phyloP scores from a whole-genome alignment of 352 stramenopile genomes.

The Phytopythium montanum region DNA sequence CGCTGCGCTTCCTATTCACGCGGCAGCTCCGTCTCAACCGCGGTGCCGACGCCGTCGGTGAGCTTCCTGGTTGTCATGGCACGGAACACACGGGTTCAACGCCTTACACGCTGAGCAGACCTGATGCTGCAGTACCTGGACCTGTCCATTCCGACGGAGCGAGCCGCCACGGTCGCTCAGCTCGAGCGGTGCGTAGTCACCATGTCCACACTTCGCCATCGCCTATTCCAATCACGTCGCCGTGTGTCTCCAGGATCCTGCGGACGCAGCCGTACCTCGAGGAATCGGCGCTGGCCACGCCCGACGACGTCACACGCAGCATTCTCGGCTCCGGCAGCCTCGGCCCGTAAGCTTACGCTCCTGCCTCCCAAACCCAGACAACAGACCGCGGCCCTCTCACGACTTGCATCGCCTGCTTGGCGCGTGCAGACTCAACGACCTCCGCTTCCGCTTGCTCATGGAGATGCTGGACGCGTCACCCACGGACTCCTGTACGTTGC shows the following conservation, averaged over 20 bases:
- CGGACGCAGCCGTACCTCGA: conserved; percentile 45
- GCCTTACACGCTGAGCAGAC: conserved; percentile 10
- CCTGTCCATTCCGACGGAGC: conserved; percentile 21
- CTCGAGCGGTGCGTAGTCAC: conserved; percentile 32
- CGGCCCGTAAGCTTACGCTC: conserved; percentile 24
- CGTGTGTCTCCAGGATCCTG: conserved; percentile 22
- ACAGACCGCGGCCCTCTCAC: no score
- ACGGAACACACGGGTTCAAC: neutral
- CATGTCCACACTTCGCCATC: neutral
- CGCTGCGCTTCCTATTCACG: conserved; percentile 45
- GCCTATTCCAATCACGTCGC: neutral
- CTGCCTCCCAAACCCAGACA: no score
- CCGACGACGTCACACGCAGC: conserved; percentile 24
- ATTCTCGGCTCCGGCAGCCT: conserved; percentile 33
- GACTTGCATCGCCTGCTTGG: neutral
- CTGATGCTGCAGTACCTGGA: conserved; percentile 30
- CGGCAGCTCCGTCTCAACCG: conserved; percentile 31
- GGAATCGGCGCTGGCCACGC: conserved; percentile 27
- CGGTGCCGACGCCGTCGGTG: conserved; percentile 34
- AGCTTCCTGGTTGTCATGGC: neutral
- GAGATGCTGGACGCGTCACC: conserved; percentile 29
- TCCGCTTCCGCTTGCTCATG: conserved; percentile 35
- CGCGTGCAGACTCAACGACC: conserved; percentile 27
- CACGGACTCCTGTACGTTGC: conserved; percentile 29
- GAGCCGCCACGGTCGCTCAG: conserved; percentile 26